Evolutionary conservation across 2,329 filamentous ascomycete species (phyloP), one percentile per base, ranked within the genome.

Genomic region (Didymella sp.): DNA sequence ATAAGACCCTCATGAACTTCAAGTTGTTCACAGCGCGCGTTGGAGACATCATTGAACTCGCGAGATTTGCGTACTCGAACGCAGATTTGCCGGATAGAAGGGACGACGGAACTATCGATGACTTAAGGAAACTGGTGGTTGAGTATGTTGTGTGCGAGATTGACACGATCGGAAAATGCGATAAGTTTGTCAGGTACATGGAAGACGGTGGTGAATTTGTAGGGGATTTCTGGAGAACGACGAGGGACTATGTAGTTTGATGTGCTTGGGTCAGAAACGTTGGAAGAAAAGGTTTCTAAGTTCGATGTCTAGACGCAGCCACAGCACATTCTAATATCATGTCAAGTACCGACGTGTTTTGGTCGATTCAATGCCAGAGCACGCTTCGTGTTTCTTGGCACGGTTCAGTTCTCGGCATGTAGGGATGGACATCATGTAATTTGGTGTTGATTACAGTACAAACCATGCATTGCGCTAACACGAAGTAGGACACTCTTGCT

Each of bases 121-220:
- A 60, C 13, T 38, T 63, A 25, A 57, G 63, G 33, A 40, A 50
- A 44, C 45, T 69, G 13, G 59, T 69, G 28, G 49, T 57, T 31
- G 60, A 67, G 37, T 69, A 67, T 54, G 59, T 66, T 30, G 51
- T 58, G 25, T 62, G 56, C 38, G 49, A 64, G 37, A 59, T 67
- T 47, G 59, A 64, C 28, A 61, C 47, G 43, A 60, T 67, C 37
- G 55, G 58, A 35, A 51, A 54, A 24, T 35, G 24, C 27, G 51
- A 53, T 27, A 50, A 50, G 15, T 69, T 69, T 41, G n/a, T 56
- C 17, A 40, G 52, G 24, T 56, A 62, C 11, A 41, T 69, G 46
- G 60, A 67, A 52, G 66, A 67, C 33, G 66, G 66, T 8, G 66
- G 67, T 24, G 60, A 66, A 40, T 66, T 65, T 57, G 62, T 66